Base-by-base conservation (phyloP, 2,329 filamentous ascomycete genomes). In the Neurospora sp. region DNA sequence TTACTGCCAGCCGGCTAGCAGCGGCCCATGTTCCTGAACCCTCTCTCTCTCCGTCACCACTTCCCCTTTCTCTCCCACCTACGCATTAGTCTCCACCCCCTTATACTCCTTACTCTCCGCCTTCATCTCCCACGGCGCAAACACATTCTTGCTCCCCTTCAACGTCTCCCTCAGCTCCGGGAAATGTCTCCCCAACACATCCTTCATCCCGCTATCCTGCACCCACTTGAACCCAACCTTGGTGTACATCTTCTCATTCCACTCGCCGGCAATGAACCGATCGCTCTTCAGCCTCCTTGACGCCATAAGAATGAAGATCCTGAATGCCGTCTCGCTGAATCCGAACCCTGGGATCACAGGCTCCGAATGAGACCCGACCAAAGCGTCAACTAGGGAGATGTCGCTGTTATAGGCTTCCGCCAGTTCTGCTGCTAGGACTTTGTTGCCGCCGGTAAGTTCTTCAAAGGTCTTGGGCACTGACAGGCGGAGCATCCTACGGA, bases 311-410 rank as follows among this genome's bases (percentile, higher is more conserved):
- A 84, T 82, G 70, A 83, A 83, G 1, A 84, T 76, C 0, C 82
- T 74, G 72, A 84, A 84, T 1, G 82, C 82, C 2, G 82, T 84
- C 68, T 84, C 82, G 71, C 79, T 81, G 73, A 84, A 84, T 0
- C 82, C 82, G 68, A 84, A 84, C 0, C 82, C 82, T 39, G 79
- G 75, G 4, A 81, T 80, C 6, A 84, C 69, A 0, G 81, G 81
- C 73, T 84, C 82, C 66, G 78, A 77, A 39, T 80, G 79, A 38
- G 77, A 81, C 0, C 82, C 82, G 1, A 84, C 78, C 0, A 84
- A 75, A 1, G 79, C 72, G 69, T 84, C 82, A 0, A 84, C 81
- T 13, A 76, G 76, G 46, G 82, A 79, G 23, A 84, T 76, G n/a
- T 84, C 77, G 2, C 76, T 77, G 2, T 76, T 74, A 73, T 84